Conservation (phyloP, 1,284 basidiomycete genomes). For the Lentinus polychrous region DNA sequence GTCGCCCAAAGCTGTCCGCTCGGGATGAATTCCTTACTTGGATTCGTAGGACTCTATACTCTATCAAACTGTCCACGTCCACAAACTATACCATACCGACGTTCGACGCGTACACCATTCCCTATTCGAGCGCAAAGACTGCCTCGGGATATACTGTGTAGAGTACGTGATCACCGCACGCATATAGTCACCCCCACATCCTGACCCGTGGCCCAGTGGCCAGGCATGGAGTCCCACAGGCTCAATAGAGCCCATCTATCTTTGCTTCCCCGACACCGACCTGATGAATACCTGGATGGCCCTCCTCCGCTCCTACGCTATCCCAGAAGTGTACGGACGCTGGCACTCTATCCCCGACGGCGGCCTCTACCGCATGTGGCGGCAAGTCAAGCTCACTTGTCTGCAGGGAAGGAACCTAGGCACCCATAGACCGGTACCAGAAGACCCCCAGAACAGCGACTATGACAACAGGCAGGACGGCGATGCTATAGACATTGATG, state of each 20-base stretch:
- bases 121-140: constrained; percentile 63
- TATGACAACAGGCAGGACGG: constrained; percentile 25
- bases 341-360: constrained; percentile 51
- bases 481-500: constrained; percentile 56
- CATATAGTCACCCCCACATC: no score
- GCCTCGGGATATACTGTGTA: constrained; percentile 59
- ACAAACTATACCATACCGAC: constrained; percentile 67
- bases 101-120: constrained; percentile 66
- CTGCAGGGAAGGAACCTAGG: constrained; percentile 67
- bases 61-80: constrained; percentile 65
- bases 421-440: constrained; percentile 20
- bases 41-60: constrained; percentile 53
- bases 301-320: constrained; percentile 68
- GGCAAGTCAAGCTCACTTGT: constrained; percentile 65
- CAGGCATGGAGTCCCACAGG: constrained; percentile 53
- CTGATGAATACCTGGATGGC: constrained; percentile 64
- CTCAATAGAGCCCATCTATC: constrained; percentile 60
- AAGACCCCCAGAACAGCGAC: constrained; percentile 15
- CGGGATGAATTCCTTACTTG: constrained; percentile 6
- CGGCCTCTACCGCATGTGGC: constrained; percentile 79
- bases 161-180: constrained; percentile 32
- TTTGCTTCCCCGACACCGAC: constrained; percentile 57
- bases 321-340: constrained; percentile 69
- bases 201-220: constrained; percentile 30
- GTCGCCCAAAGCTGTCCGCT: constrained; percentile 16